Percentiles rank a stretch among this genome's conserved stretches.
phyloP scores from a whole-genome alignment of 2,329 filamentous ascomycete genomes.

The Alternaria ventricosa region DNA sequence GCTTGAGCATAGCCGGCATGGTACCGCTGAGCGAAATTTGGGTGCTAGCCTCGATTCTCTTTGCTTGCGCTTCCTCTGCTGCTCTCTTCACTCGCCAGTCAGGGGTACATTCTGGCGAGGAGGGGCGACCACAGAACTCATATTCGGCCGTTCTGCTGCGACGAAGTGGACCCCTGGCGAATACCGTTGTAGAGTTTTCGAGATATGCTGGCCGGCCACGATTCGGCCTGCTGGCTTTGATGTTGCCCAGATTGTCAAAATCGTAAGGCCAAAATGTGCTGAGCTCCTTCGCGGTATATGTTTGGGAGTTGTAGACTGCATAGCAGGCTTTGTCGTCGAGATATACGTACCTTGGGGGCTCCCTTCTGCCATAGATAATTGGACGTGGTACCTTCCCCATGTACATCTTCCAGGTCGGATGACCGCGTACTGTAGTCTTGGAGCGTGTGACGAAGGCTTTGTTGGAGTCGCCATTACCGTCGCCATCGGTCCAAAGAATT shows the following conservation, averaged over 20 bases:
- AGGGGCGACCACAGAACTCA: neutral
- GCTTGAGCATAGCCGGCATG: neutral
- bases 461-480: slow-evolving; percentile 44
- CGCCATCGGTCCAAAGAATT: slow-evolving; percentile 48
- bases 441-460: slow-evolving; percentile 24
- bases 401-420: slow-evolving; percentile 51
- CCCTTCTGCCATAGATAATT: slow-evolving; percentile 31
- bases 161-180: slow-evolving; percentile 16
- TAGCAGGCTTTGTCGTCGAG: slow-evolving; percentile 50
- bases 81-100: neutral
- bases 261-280: slow-evolving; percentile 48
- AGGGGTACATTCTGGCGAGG: neutral
- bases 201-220: slow-evolving; percentile 46
- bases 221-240: slow-evolving; percentile 42
- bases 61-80: neutral
- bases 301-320: slow-evolving; percentile 40
- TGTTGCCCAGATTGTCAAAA: slow-evolving; percentile 42
- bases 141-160: neutral
- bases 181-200: slow-evolving; percentile 15
- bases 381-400: slow-evolving; percentile 34
- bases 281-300: slow-evolving; percentile 31
- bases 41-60: neutral
- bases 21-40: neutral
- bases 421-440: slow-evolving; percentile 22
- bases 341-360: slow-evolving; percentile 49